A percentile compares a stretch with the other conserved stretches of the same genome.
These are phyloP conservation scores for Chlorella sp. DNA, from an alignment of 139 green algal genomes.

Conservation along the genomic window DNA sequence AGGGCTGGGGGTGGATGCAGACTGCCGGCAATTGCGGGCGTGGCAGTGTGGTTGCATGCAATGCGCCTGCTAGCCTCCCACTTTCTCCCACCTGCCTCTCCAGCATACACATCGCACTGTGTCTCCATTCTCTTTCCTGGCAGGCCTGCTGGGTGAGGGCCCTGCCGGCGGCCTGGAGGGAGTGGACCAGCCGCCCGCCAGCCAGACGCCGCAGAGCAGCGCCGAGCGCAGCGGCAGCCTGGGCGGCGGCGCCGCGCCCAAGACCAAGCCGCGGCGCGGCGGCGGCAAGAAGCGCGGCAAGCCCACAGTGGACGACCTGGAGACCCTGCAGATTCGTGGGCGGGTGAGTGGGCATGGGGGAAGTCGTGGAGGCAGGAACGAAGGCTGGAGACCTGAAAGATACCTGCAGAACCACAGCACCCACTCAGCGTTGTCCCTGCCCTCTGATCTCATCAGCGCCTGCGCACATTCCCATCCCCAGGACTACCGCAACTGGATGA, in stretches of 20 bases:
- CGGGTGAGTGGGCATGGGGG: too few relatives aligned
- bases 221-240: background rate
- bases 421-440: background rate
- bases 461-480: background rate
- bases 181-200: background rate
- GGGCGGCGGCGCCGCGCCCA: background rate
- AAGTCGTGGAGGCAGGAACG: too few relatives aligned
- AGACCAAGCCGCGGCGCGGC: background rate
- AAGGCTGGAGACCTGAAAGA: too few relatives aligned
- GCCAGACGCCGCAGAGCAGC: background rate
- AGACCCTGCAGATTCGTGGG: slow-evolving; percentile 10
- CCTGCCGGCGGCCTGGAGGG: background rate
- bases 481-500: slow-evolving; percentile 41
- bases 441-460: background rate
- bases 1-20: too few relatives aligned
- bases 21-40: too few relatives aligned
- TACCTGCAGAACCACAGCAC: too few relatives aligned
- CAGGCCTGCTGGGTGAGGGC: background rate
- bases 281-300: background rate
- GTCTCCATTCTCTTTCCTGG: too few relatives aligned
- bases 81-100: background rate
- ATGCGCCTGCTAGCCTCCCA: background rate
- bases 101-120: too few relatives aligned
- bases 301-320: slow-evolving; percentile 20
- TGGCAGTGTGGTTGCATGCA: too few relatives aligned